Evolutionary conservation across 163 green algal species (phyloP), one percentile per base, ranked within the genome.

Genomic region (Trebouxia gelatinosa): DNA sequence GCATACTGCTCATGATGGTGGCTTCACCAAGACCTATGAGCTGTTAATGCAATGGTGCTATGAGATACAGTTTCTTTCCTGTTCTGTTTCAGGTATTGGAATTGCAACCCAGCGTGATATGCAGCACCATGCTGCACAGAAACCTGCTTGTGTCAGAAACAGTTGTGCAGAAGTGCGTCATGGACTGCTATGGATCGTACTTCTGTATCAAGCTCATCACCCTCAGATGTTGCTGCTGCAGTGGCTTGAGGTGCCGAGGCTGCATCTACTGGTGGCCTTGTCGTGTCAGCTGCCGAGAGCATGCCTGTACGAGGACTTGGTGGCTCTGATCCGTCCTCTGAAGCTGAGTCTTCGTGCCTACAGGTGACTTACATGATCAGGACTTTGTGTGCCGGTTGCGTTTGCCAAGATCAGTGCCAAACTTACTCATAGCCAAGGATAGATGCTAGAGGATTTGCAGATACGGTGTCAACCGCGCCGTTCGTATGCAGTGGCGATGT

Each of bases 361-460:
- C 43, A 62, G 5, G 28, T 58, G 13, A 13, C 13, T 58, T 13
- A 58, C 13, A 58, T 17, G 17, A 58, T n/a, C 13, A n/a, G 13
- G 46, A 13, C 46, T n/a, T 58, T 19, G 19, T 59, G 48, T 2
- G 3, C 19, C 48, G 26, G 48, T 28, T 19, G 19, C 26, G 3
- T 17, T 28, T 19, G 48, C 19, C 48, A 59, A 29, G 3, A 19
- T 23, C 48, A 59, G 48, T 23, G 23, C 32, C 16, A 46, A 48
- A 29, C 74, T 28, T 34, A 82, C 78, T 71, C 78, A 48, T 85
- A 88, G 0, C 74, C 81, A 26, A 88, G 64, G 31, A 88, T 50
- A 34, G 50, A 40, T 21, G 83, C 77, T 13, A 87, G 74, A 13
- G 77, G 59, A 35, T 85, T 85, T 26, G 38, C 48, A 59, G 48